Percentiles rank a stretch among this genome's conserved stretches.
phyloP scores from a whole-genome alignment of 495 filamentous ascomycete species.

The Hypoxylon fuscum region DNA sequence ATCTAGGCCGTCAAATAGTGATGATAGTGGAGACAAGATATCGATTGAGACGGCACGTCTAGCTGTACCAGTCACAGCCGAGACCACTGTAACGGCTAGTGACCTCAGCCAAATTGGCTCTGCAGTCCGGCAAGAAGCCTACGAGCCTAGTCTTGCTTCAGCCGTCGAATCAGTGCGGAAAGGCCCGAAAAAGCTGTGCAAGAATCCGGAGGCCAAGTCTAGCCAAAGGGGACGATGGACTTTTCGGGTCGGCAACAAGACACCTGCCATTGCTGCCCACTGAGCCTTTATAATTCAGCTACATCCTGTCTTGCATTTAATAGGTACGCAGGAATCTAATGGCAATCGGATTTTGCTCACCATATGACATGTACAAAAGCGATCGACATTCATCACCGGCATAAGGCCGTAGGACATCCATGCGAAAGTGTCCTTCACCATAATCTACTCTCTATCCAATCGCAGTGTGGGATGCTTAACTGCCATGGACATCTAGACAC shows the following conservation, averaged over 20 bases:
- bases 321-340: neutral
- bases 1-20: conserved; percentile 15
- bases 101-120: neutral
- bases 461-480: no score
- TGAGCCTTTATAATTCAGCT: neutral
- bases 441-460: no score
- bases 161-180: neutral
- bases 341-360: neutral
- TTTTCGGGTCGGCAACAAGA: conserved; percentile 1
- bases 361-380: neutral
- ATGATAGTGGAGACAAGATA: conserved; percentile 1
- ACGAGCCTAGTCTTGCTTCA: neutral
- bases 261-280: conserved; percentile 1
- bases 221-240: conserved; percentile 9
- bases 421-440: no score
- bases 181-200: conserved; percentile 5
- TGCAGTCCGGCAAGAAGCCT: neutral
- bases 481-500: no score
- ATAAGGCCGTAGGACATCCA: neutral
- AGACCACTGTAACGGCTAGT: neutral
- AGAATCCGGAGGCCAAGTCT: conserved; percentile 7
- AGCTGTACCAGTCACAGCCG: neutral
- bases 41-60: conserved; percentile 23
- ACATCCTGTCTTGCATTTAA: neutral
- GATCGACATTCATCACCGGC: neutral